phyloP scores from a whole-genome alignment of 345 rosid species.

The Microthlaspi erraticum region DNA sequence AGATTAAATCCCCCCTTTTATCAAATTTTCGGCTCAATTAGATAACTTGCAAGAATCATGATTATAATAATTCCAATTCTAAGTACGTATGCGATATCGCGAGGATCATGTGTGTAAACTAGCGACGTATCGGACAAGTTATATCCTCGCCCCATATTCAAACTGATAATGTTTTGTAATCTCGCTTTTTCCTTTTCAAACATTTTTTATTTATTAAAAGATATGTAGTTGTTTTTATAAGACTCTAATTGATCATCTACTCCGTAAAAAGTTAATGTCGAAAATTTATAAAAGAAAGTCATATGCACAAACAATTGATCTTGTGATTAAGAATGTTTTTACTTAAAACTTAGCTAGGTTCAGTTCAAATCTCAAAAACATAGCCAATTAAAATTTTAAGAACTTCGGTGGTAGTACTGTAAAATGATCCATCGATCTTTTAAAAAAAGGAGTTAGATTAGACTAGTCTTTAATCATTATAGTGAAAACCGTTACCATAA shows the following conservation, averaged over 20 bases:
- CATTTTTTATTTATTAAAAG: too few species aligned
- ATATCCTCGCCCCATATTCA: not conserved
- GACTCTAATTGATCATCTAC: not conserved
- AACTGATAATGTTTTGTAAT: conserved; percentile 5
- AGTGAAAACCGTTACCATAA: not conserved
- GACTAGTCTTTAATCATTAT: not conserved
- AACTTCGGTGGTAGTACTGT: not conserved
- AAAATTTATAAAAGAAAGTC: not conserved
- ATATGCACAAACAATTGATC: not conserved
- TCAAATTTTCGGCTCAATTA: not conserved
- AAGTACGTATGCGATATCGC: conserved; percentile 14
- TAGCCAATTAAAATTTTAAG: not conserved
- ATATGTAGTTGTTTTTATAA: not conserved
- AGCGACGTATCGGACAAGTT: conserved; percentile 28
- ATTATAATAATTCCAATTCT: not conserved
- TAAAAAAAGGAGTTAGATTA: not conserved
- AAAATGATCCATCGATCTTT: not conserved
- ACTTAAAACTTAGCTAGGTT: not conserved
- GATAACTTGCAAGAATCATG: not conserved
- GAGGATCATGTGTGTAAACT: not conserved
- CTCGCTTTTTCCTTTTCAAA: conserved; percentile 3
- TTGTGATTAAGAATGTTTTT: not conserved
- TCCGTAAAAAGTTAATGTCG: not conserved
- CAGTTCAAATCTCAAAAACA: not conserved
- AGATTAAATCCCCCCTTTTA: conserved; percentile 10